Conservation (phyloP, 108 stramenopile genomes). For the Skeletonema marinoi region DNA sequence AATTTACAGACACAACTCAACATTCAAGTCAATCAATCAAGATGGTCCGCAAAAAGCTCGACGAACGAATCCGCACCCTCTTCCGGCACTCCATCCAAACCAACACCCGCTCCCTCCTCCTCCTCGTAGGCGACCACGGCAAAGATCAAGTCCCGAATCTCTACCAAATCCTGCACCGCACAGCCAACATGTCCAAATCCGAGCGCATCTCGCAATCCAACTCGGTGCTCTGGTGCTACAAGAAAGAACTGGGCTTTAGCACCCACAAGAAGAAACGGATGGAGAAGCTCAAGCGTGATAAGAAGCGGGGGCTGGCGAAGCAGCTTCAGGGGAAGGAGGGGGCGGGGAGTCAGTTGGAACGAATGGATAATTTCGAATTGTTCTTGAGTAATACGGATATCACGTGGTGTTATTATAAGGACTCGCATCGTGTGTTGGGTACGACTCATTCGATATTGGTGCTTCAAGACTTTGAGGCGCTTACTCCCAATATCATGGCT, state of each 20-base stretch:
- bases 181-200: conserved; percentile 80
- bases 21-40: not conserved
- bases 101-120: conserved; percentile 88
- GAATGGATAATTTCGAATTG: conserved; percentile 95
- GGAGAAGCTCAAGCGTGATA: conserved; percentile 94
- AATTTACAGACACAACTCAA: too few relatives aligned
- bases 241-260: conserved; percentile 98
- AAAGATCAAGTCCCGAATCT: conserved; percentile 98
- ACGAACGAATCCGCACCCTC: conserved; percentile 93
- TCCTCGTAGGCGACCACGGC: conserved; percentile 98
- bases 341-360: conserved; percentile 17
- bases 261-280: conserved; percentile 94
- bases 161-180: conserved; percentile 88
- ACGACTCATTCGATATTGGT: conserved; percentile 95
- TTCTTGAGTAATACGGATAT: conserved; percentile 95
- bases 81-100: conserved; percentile 86
- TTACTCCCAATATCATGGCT: conserved; percentile 98
- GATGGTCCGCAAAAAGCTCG: conserved; percentile 98
- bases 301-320: conserved; percentile 74
- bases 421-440: conserved; percentile 95
- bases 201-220: conserved; percentile 18
- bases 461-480: conserved; percentile 98
- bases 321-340: conserved; percentile 28
- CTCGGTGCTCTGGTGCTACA: conserved; percentile 98
- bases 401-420: conserved; percentile 99